A percentile compares a stretch with the other conserved stretches of the same genome.
Evolutionary conservation across 2,329 filamentous ascomycete genomes (phyloP).

Genomic region (Curvularia hawaiiensis): DNA sequence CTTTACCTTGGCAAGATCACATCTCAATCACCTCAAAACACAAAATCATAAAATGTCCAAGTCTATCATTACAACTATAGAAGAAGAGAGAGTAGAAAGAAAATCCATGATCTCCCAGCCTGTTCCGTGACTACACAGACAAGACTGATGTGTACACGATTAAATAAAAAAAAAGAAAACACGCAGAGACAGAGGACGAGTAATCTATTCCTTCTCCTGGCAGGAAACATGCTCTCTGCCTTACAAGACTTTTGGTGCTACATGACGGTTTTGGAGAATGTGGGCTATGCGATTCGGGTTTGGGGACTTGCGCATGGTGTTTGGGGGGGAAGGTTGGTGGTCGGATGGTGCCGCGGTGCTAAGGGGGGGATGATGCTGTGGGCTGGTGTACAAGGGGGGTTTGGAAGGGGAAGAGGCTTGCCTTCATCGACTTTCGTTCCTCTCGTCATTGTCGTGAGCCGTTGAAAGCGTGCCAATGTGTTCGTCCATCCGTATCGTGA

Average conservation of each 20-base stretch:
- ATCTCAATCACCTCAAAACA: neutral
- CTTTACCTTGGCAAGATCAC: too few relatives aligned
- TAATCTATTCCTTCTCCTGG: slow-evolving; percentile 35
- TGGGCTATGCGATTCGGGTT: slow-evolving; percentile 31
- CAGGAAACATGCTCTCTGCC: slow-evolving; percentile 21
- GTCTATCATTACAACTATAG: slow-evolving; percentile 26
- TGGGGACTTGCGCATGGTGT: slow-evolving; percentile 16
- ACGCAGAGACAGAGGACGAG: slow-evolving; percentile 12
- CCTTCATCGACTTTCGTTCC: slow-evolving; percentile 1
- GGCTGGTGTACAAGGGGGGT: slow-evolving; percentile 10
- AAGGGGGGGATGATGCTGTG: slow-evolving; percentile 13
- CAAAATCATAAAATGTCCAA: neutral
- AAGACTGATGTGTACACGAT: neutral
- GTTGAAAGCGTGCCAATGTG: neutral
- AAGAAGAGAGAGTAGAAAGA: neutral
- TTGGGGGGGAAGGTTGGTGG: slow-evolving; percentile 10
- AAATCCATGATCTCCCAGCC: neutral
- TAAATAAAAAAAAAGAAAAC: slow-evolving; percentile 8
- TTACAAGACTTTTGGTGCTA: slow-evolving; percentile 43
- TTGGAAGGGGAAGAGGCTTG: neutral
- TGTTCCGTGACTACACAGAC: slow-evolving; percentile 11
- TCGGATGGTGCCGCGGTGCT: slow-evolving; percentile 13
- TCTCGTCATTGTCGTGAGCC: neutral
- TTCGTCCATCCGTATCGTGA: neutral
- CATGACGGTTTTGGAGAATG: slow-evolving; percentile 37